These are phyloP conservation scores for Tilletia indica DNA, from an alignment of 1,284 basidiomycete genomes.

Conservation along the genomic window DNA sequence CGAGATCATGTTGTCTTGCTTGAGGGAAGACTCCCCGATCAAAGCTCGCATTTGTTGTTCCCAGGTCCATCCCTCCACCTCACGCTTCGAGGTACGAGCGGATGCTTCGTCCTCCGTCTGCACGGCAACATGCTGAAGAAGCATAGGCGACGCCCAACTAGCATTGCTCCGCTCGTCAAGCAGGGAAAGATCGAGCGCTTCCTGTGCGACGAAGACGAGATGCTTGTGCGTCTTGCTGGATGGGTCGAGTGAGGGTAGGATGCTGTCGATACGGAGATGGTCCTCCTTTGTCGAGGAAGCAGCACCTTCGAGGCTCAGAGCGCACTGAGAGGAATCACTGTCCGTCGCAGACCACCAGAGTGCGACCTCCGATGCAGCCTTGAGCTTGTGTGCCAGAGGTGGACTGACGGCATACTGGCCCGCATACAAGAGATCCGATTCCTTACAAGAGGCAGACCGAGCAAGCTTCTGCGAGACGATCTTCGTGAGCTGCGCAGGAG, in stretches of 20 bases:
- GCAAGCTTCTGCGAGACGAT: too few relatives aligned
- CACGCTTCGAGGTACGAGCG: neutral
- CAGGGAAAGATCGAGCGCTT: constrained; percentile 9
- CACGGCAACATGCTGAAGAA: neutral
- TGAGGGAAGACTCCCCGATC: neutral
- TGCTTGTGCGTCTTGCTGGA: neutral
- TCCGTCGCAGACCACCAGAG: neutral
- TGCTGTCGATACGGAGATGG: neutral
- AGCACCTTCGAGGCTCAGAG: neutral
- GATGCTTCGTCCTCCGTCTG: neutral
- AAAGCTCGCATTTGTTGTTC: constrained; percentile 13
- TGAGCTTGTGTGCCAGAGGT: neutral
- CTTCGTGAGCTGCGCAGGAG: too few relatives aligned
- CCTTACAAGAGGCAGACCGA: neutral
- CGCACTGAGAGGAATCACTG: neutral
- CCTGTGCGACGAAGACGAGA: constrained; percentile 17
- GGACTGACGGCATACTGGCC: constrained; percentile 14
- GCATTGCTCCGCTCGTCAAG: neutral
- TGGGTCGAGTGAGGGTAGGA: neutral
- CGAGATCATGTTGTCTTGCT: neutral
- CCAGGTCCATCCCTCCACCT: constrained; percentile 11
- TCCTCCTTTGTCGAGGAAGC: neutral
- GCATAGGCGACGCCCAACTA: neutral
- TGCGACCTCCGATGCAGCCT: neutral
- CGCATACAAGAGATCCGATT: neutral